Base-by-base conservation (phyloP, 2,329 filamentous ascomycete genomes). In the Trichoderma sp. region DNA sequence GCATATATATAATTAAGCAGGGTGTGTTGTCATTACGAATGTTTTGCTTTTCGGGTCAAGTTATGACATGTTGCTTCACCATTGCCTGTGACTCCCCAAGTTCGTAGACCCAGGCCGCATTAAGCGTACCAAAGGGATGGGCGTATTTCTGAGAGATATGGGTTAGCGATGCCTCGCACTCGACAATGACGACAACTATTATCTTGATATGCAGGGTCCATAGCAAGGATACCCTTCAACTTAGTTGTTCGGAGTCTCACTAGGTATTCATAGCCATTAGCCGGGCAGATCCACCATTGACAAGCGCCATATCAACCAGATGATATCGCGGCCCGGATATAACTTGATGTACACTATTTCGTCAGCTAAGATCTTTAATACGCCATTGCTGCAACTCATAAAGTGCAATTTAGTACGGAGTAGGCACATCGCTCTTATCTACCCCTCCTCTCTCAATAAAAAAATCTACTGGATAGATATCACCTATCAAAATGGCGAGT, bases 1-100 rank as follows among this genome's bases (percentile, higher is more conserved):
- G 71, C 71, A 65, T 73, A 65, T 65, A 63, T 35, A 64, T 73
- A 73, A 65, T 73, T 53, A 64, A 64, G 71, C 71, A 65, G 53
- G 63, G 71, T 71, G 16, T 71, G 53, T 65, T 73, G 71, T 65
- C 71, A 18, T 73, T 65, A 53, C 41, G 29, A 73, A 65, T 73
- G 59, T 41, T 41, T 65, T 56, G 41, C 60, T 73, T 35, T 73
- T 65, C 60, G 63, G 69, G 71, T 73, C 71, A 50, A 31, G 16
- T 11, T 45, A 73, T 29, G 67, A 45, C 33, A 12, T 29, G 63
- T 29, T 72, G 59, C 29, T 53, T 63, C 24, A 16, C 50, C 21
- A 59, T 60, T 21, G 6, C 6, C 18, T 41, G 35, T n/a, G 31
- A 16, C 14, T 35, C 6, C n/a, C 29, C 11, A 24, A 16, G n/a